Percentiles rank a stretch among this genome's conserved stretches.
Conservation (phyloP, 768 basidiomycete genomes). For the Candolleomyces eurysporus region DNA sequence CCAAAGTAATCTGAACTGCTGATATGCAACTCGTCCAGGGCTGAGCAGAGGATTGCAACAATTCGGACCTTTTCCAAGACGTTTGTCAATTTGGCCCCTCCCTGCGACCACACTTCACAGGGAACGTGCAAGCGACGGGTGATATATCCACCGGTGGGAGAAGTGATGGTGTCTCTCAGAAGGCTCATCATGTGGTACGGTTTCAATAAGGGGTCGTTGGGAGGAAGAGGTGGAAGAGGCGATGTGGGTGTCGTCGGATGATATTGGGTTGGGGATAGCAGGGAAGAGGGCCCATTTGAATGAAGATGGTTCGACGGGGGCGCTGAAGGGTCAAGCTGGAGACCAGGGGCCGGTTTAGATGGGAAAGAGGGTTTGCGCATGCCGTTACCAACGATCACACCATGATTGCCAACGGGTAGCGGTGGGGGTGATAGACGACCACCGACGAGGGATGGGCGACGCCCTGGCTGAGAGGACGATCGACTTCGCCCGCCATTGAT, state of each 20-base stretch:
- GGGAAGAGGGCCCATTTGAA: slow-evolving; percentile 25
- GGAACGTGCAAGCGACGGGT: slow-evolving; percentile 86
- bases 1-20: slow-evolving; percentile 75
- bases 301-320: slow-evolving; percentile 11
- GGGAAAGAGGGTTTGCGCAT: slow-evolving; percentile 62
- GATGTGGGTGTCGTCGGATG: slow-evolving; percentile 76
- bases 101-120: slow-evolving; percentile 87
- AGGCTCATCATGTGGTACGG: slow-evolving; percentile 91
- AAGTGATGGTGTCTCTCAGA: slow-evolving; percentile 74
- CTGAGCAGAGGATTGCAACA: slow-evolving; percentile 73
- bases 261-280: slow-evolving; percentile 28
- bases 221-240: slow-evolving; percentile 71
- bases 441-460: slow-evolving; percentile 58
- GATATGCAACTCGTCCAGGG: slow-evolving; percentile 74
- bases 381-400: slow-evolving; percentile 32
- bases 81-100: slow-evolving; percentile 81
- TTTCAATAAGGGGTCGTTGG: slow-evolving; percentile 70
- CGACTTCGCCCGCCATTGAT: slow-evolving; percentile 49
- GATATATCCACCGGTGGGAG: slow-evolving; percentile 81
- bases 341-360: slow-evolving; percentile 53
- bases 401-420: slow-evolving; percentile 31
- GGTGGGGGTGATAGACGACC: slow-evolving; percentile 53
- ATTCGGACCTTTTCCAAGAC: slow-evolving; percentile 84
- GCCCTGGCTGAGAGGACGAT: slow-evolving; percentile 76
- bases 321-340: slow-evolving; percentile 26